Evolutionary conservation across 2,329 filamentous ascomycete genomes (phyloP).

Genomic region (Aspergillus sp.): DNA sequence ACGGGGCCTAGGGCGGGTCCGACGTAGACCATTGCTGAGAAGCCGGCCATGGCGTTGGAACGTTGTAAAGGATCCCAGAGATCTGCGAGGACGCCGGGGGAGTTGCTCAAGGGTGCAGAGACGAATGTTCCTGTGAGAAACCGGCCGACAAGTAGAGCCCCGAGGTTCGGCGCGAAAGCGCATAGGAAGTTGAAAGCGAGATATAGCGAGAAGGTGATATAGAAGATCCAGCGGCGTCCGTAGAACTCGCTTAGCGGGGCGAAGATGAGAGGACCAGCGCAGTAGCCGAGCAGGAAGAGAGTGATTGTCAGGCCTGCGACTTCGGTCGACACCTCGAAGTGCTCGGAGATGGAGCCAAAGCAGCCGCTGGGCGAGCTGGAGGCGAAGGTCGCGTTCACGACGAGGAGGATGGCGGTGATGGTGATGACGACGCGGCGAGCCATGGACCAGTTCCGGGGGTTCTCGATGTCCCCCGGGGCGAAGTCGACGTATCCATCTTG

Average conservation of each 20-base stretch:
- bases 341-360: slow-evolving; percentile 46
- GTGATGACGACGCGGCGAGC: neutral
- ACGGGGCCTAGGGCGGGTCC: slow-evolving; percentile 30
- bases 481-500: neutral
- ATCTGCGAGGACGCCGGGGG: slow-evolving; percentile 18
- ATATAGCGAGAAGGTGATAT: slow-evolving; percentile 26
- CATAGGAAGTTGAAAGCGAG: slow-evolving; percentile 48
- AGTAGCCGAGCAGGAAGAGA: slow-evolving; percentile 63
- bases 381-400: slow-evolving; percentile 58
- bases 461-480: neutral
- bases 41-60: neutral
- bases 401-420: neutral
- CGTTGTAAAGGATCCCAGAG: neutral
- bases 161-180: slow-evolving; percentile 48
- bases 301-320: slow-evolving; percentile 63
- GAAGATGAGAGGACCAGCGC: slow-evolving; percentile 63
- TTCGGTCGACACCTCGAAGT: slow-evolving; percentile 55
- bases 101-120: slow-evolving; percentile 51
- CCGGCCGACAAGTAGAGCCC: slow-evolving; percentile 63
- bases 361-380: slow-evolving; percentile 55
- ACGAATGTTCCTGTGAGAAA: slow-evolving; percentile 65
- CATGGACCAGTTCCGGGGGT: neutral
- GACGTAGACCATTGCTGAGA: neutral
- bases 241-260: slow-evolving; percentile 66
- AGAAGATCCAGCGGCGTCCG: slow-evolving; percentile 33